Evolutionary conservation across 2,329 filamentous ascomycete genomes (phyloP), one percentile per base, ranked within the genome.

Genomic region (Hypocreales sp.): DNA sequence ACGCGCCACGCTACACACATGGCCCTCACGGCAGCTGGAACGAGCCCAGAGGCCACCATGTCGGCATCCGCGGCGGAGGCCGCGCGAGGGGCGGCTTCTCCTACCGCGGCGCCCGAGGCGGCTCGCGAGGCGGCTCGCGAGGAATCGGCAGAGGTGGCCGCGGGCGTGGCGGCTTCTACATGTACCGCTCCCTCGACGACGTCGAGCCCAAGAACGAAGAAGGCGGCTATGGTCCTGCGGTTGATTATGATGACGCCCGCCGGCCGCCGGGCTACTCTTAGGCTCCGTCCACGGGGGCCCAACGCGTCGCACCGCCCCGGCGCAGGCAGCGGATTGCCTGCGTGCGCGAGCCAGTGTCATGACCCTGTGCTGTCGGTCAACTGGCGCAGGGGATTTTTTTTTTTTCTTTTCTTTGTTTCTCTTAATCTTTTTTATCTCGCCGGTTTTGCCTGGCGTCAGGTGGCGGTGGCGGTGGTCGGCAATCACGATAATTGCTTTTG

Each of bases 141-240:
- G 55, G 58, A 7, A 20, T 7, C 18, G 55, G 60, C 16, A 44
- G 46, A 20, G 47, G 51, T 12, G 53, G 56, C 5, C 47, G 65
- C 25, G 58, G 64, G 8, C 55, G 65, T 25, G 52, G 58, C 15
- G 62, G 63, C 14, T 60, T 61, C 15, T 54, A 58, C 31, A 57
- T 62, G 34, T 81, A 82, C 45, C 64, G 66, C 31, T 80, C 74
- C 2, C 58, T 81, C 2, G 77, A 81, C 44, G 77, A 82, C 38
- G 60, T 73, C 16, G 64, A 62, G 15, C 52, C 56, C 23, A 55
- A 55, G 25, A 60, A 62, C 24, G 55, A 55, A 32, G 55, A 60
- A 20, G 53, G 51, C 17, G 56, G 55, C 8, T 56, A 53, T 25
- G 48, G 50, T 8, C 44, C 51, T 33, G 46, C 48, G 20, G 55